Evolutionary conservation across 805 yeast species (phyloP).

Genomic region (Starmerella gropengiesseri): DNA sequence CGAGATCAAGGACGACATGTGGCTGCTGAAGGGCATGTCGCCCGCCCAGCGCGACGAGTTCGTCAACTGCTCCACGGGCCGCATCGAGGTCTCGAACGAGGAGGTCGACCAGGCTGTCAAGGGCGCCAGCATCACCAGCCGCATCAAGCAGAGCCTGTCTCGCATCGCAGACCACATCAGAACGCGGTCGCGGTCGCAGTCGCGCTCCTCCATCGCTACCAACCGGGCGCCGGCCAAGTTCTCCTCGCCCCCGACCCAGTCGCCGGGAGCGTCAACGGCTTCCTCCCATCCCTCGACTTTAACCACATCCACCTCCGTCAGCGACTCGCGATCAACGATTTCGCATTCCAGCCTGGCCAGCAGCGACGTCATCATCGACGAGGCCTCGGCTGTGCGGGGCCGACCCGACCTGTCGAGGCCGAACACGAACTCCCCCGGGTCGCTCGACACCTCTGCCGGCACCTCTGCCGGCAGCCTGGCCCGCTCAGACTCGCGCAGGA

Average conservation of each 20-base stretch:
- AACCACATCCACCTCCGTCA: no score
- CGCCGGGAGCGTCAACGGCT: no score
- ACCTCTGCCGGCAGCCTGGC: no score
- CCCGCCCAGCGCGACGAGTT: slow-evolving; percentile 27
- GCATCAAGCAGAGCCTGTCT: slow-evolving; percentile 41
- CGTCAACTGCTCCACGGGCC: slow-evolving; percentile 25
- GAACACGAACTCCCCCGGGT: no score
- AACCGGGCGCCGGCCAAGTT: neutral
- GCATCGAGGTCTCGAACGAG: slow-evolving; percentile 48
- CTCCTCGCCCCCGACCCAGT: neutral
- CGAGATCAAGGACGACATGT: slow-evolving; percentile 69
- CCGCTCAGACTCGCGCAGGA: neutral
- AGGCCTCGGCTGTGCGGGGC: no score
- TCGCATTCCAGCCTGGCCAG: no score
- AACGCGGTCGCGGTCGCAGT: slow-evolving; percentile 11
- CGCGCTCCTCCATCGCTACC: neutral
- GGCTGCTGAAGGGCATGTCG: slow-evolving; percentile 40
- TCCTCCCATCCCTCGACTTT: no score
- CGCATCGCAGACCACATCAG: slow-evolving; percentile 18
- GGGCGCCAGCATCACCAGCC: slow-evolving; percentile 53
- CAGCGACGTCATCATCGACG: no score
- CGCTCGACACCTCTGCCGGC: no score
- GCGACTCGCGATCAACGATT: no score
- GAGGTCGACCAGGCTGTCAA: slow-evolving; percentile 70
- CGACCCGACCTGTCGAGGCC: no score